Percentiles rank a stretch among this genome's conserved stretches.
Evolutionary conservation across 2,329 filamentous ascomycete species (phyloP).

Genomic region (Nothopassalora personata): DNA sequence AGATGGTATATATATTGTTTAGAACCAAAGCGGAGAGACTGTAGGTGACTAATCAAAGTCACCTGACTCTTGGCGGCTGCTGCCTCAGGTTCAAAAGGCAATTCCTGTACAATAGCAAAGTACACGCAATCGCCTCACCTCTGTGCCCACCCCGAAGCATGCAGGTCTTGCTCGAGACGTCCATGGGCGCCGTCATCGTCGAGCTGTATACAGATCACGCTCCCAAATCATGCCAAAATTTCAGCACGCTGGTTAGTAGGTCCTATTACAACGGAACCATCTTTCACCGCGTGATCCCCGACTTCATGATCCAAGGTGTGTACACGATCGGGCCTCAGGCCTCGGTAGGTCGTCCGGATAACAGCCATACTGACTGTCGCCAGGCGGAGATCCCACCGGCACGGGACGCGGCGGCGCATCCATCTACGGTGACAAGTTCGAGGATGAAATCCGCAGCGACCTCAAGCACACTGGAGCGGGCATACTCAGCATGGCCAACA

Average conservation of each 20-base stretch:
- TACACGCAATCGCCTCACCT: not conserved
- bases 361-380: not conserved
- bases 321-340: not conserved
- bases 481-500: conserved; percentile 93
- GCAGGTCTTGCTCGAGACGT: conserved; percentile 70
- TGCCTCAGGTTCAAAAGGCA: no score
- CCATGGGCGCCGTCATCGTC: conserved; percentile 76
- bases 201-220: conserved; percentile 90
- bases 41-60: no score
- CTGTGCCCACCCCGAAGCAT: not conserved
- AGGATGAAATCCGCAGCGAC: conserved; percentile 74
- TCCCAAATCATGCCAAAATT: conserved; percentile 61
- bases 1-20: no score
- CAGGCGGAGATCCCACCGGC: conserved; percentile 72
- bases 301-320: conserved; percentile 80
- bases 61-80: no score
- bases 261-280: conserved; percentile 83
- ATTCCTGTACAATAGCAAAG: no score
- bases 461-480: conserved; percentile 92
- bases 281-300: conserved; percentile 90
- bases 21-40: no score
- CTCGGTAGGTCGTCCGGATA: no score
- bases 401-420: conserved; percentile 83
- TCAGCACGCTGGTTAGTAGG: conserved; percentile 68
- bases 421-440: conserved; percentile 91